Base-by-base conservation (phyloP, 2,329 filamentous ascomycete species). In the Sclerotinia trifoliorum region DNA sequence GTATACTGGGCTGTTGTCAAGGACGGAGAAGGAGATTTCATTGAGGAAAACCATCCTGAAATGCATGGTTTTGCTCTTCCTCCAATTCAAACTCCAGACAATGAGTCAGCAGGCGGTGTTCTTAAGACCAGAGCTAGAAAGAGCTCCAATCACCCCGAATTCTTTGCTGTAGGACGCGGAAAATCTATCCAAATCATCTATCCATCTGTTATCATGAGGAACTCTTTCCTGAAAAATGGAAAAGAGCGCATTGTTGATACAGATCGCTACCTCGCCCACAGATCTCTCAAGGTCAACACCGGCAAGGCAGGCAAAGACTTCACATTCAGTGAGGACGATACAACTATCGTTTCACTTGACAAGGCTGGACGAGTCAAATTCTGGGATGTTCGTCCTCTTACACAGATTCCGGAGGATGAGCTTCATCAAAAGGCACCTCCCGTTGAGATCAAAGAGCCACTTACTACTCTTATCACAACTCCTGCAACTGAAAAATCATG, bases 231-330 rank as follows among this genome's bases (percentile, higher is more conserved):
- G 80, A 88, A 88, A 79, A 80, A 85, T 62, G 86, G 85, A 39
- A 85, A 87, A 72, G 87, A 89, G 73, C 86, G 87, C 55, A 82
- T 88, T 65, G 93, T 97, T 70, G 91, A 97, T 77, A 95, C 92
- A 0, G 93, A 97, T 78, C 91, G 88, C 76, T 93, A 96, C 71
- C 87, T 95, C 73, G 89, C 90, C 77, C 90, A 97, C 77, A 94
- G 92, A 76, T 91, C 91, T 61, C 83, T 98, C 72, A 96, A 94
- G 80, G 97, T 99, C 80, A 93, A 94, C 74, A 98, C 94, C 71
- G 95, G 94, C 74, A 99, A 99, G 83, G 94, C 95, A 73, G 95
- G 94, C 71, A 99, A 99, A 80, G 95, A 99, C 79, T 99, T 99
- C 78, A 91, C 90, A 58, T 99, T 99, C 81, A 97, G 94, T 79